Base-by-base conservation (phyloP, 2,329 filamentous ascomycete genomes). In the Chrysosporium keratinophilum region DNA sequence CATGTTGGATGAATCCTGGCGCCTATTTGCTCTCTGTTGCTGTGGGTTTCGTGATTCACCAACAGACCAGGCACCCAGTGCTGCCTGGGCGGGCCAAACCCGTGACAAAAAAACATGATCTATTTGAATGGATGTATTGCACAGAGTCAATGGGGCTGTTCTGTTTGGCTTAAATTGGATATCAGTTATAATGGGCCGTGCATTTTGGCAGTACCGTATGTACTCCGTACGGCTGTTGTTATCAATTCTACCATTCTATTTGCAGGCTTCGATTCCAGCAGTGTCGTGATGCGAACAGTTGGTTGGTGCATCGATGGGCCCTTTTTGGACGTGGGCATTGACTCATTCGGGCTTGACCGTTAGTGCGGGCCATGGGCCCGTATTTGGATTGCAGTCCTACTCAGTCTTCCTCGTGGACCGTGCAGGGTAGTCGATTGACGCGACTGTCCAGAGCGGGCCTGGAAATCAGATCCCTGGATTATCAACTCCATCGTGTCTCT, bases 331-430 rank as follows among this genome's bases (percentile, higher is more conserved):
- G 9, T 37, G 33, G 20, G n/a, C 20, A 15, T 37, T 52, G 42
- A 46, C 33, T 52, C 50, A 46, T 34, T 52, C 50, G 50, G 50
- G 42, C 12, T 39, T 52, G n/a, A 37, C 50, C 42, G 50, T 52
- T 45, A 35, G 41, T 35, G 49, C 44, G 49, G 49, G 41, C 37
- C 49, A 19, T 37, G 23, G 42, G 19, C 42, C 42, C 40, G 49
- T 51, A 51, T 43, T 44, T 19, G 19, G 9, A 19, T 28, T 7
- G 14, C 12, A 39, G 17, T 12, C 9, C 34, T 7, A 17, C 7
- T 43, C 41, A 5, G 5, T 39, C 15, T 3, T 43, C 19, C 31
- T 35, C 35, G n/a, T 9, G 17, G 46, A 49, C 23, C 14, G 28
- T 50, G 47, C 37, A 41, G 35, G 47, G 35, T 31, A n/a, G 7